Evolutionary conservation across 176 grass and related monocot species (phyloP).

Genomic region (Elaeis guineensis): DNA sequence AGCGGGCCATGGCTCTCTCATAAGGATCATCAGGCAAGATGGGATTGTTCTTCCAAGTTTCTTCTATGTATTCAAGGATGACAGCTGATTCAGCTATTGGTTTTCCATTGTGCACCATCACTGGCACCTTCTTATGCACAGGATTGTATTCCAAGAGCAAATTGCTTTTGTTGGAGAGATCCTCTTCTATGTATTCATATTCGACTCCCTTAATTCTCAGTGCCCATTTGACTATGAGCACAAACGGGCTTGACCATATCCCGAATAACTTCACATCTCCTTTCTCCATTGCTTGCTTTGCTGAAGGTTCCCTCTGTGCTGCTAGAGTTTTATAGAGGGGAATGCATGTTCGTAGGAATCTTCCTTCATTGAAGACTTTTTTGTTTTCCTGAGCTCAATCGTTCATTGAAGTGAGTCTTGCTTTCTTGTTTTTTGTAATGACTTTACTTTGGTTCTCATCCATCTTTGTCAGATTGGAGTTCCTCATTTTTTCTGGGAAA

Average conservation of each 20-base stretch:
- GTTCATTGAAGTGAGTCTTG: no score
- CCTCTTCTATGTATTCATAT: conserved; percentile 38
- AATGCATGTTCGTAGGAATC: no score
- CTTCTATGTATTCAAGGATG: conserved; percentile 42
- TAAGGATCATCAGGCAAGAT: conserved; percentile 31
- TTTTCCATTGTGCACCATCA: conserved; percentile 27
- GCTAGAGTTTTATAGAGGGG: no score
- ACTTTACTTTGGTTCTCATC: no score
- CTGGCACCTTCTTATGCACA: conserved; percentile 35
- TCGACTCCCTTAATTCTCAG: conserved; percentile 28
- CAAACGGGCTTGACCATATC: conserved; percentile 35
- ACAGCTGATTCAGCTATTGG: conserved; percentile 29
- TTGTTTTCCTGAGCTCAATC: no score
- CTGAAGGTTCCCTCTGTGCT: no score
- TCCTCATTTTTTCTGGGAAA: no score
- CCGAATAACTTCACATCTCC: conserved; percentile 26
- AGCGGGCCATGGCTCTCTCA: conserved; percentile 26
- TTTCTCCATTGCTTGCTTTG: conserved; percentile 1
- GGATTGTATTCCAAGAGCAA: conserved; percentile 29
- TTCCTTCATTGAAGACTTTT: no score
- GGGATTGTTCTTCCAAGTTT: conserved; percentile 15
- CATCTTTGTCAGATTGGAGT: no score
- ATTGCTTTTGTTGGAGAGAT: conserved; percentile 30
- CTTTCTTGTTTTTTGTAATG: no score
- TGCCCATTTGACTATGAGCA: conserved; percentile 30